Evolutionary conservation across 2,329 filamentous ascomycete species (phyloP), one percentile per base, ranked within the genome.

Genomic region (Fusarium lyarnte): DNA sequence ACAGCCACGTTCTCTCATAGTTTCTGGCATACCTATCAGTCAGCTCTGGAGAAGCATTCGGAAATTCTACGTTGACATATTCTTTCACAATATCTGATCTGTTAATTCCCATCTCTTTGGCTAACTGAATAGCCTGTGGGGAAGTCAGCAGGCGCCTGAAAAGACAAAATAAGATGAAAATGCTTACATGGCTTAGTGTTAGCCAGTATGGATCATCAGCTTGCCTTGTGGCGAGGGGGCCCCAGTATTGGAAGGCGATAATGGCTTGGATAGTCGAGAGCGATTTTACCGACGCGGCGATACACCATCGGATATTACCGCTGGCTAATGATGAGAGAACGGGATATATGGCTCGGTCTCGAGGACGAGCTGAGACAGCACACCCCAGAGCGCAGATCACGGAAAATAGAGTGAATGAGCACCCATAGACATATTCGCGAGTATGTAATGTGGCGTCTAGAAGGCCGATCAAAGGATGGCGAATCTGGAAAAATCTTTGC

Each of bases 241-340:
- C 55, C 64, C 64, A 67, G 25, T 67, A 67, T 38, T 67, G 64
- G 29, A 53, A 33, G 8, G 45, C 60, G 19, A 67, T 47, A 13
- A 67, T 67, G 5, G 64, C 64, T 27, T 67, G 64, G 6, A 67
- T 53, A 2, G 46, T 67, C 7, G 64, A 33, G 4, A 67, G 63
- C 1, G 64, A 67, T 3, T 59, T 67, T 0, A 67, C 63, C 0
- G 63, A 49, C 3, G 54, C 31, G 3, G 64, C 64, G 23, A 67
- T 67, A 16, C 63, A 67, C 64, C 64, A 67, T 6, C 31, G 53
- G 13, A 67, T 38, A 36, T 67, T 67, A 0, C 64, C 64, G 1
- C 16, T 62, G 10, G 64, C 64, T 1, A 67, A 25, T 2, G 49
- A 61, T 2, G 58, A 46, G 1, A 67, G 4, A 21, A 67, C 64